Conservation (phyloP, 108 stramenopile species). For the Nannochloropsis oceanica region DNA sequence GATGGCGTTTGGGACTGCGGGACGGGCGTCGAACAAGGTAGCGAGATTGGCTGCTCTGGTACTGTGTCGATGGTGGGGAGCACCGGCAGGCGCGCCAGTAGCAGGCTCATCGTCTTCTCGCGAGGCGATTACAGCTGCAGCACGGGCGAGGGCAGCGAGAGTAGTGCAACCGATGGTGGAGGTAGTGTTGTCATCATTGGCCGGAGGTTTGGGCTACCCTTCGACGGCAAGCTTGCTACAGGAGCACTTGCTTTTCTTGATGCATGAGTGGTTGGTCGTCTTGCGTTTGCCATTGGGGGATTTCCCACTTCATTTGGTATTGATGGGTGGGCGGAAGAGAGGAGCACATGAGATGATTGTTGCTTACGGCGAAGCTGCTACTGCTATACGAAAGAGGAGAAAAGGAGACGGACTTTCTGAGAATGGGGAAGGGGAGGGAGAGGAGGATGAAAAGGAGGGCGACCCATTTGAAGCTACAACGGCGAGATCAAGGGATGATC, state of each 20-base stretch:
- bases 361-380: background rate
- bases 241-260: background rate
- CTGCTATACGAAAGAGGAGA: background rate
- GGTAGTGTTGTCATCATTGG: background rate
- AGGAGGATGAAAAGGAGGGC: background rate
- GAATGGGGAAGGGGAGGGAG: too few relatives aligned
- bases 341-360: background rate
- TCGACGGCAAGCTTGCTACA: background rate
- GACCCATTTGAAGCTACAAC: background rate
- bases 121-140: background rate
- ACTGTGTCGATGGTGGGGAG: background rate
- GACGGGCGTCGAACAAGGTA: background rate
- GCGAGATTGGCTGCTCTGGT: background rate
- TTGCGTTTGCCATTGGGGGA: background rate
- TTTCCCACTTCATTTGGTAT: background rate
- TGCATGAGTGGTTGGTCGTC: background rate
- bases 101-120: background rate
- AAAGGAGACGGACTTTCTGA: too few relatives aligned
- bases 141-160: background rate
- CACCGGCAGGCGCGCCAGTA: background rate
- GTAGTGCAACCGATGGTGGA: background rate
- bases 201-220: background rate
- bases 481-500: too few relatives aligned
- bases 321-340: background rate
- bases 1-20: background rate